Evolutionary conservation across 2,329 filamentous ascomycete species (phyloP).

Genomic region (Sporothrix humicola): DNA sequence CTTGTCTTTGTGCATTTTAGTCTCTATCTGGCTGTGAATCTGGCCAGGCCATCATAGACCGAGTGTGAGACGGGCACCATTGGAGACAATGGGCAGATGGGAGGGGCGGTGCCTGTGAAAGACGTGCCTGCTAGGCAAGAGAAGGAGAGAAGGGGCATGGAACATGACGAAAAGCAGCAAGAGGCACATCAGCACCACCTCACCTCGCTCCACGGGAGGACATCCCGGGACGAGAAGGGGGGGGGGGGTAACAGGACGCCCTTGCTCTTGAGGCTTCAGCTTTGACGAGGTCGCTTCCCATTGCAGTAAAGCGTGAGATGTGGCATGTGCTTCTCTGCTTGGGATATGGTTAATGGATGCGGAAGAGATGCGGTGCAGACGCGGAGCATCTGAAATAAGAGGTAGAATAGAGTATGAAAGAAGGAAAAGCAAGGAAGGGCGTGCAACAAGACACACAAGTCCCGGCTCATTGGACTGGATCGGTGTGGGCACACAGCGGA

Average conservation of each 20-base stretch:
- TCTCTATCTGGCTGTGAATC: slow-evolving; percentile 5
- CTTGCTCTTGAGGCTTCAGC: slow-evolving; percentile 22
- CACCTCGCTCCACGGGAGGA: background rate
- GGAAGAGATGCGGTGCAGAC: background rate
- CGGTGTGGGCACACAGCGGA: too few species aligned
- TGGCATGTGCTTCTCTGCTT: slow-evolving; percentile 12
- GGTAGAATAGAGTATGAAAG: background rate
- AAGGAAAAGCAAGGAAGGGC: background rate
- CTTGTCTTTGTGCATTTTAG: background rate
- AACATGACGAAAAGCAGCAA: background rate
- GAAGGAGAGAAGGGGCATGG: background rate
- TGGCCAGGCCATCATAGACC: slow-evolving; percentile 4
- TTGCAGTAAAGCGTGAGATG: slow-evolving; percentile 10
- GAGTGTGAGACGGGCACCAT: background rate
- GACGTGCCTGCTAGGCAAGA: background rate
- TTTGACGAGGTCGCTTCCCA: slow-evolving; percentile 8
- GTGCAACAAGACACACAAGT: background rate
- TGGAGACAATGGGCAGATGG: too few species aligned
- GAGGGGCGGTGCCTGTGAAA: background rate
- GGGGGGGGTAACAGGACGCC: background rate
- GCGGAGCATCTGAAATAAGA: background rate
- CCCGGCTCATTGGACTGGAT: background rate
- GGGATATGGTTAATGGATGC: background rate
- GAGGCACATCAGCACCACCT: background rate
- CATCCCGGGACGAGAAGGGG: background rate